Evolutionary conservation across 108 stramenopile genomes (phyloP), one percentile per base, ranked within the genome.

Genomic region (Cyclostephanos invisitatus): DNA sequence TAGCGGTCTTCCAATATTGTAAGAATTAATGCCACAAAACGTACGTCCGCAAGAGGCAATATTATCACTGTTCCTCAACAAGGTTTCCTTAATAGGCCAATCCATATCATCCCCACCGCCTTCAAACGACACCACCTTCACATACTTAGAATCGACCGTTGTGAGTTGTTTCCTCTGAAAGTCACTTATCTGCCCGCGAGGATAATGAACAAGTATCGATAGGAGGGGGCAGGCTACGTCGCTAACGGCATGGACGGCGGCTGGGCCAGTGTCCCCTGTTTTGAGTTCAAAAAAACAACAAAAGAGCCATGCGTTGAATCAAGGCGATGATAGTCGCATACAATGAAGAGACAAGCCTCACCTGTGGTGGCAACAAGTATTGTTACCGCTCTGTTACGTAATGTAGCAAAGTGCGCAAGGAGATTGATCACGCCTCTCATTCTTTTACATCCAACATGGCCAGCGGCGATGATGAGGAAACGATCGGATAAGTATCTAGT

Each of bases 101-200:
- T 97, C 96, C 93, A 97, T 94, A 68, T 97, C 96, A 80, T 97
- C 96, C 5, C 94, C 92, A 49, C 90, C 85, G 46, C 96, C 96
- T 69, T 90, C 85, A 74, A 91, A 95, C 3, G 89, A 79, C 9
- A 82, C 90, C 21, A 97, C 87, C 32, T 70, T 62, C 18, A 94
- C 89, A 48, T 55, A 75, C 3, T 73, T 65, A 12, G 83, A 84
- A 50, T 82, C 18, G 10, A 79, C 68, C 3, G 87, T 85, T 8
- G 93, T 93, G 69, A 97, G 67, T 85, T 95, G 94, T 37, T 85
- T 89, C 20, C 90, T 76, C 82, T 97, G 96, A 73, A 95, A 89
- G 17, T 75, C 86, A 27, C 84, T 84, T 18, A 97, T 92, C 73
- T 93, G 94, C 14, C 91, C 93, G 15, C 81, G 25, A 9, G 96